Base-by-base conservation (phyloP, 2,329 filamentous ascomycete species). In the Pseudocercospora vitis region DNA sequence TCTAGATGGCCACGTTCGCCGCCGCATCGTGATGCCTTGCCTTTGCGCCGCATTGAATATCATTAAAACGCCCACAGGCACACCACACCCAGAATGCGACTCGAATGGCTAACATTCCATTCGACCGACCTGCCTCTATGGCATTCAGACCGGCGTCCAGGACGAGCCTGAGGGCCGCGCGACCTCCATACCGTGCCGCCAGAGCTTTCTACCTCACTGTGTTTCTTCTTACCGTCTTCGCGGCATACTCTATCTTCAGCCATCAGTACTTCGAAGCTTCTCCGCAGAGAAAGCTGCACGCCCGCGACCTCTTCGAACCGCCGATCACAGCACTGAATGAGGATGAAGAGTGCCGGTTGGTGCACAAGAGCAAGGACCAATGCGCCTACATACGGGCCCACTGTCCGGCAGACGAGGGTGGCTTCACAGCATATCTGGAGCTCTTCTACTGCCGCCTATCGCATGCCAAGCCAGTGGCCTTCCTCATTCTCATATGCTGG, bases 321-420 rank as follows among this genome's bases (percentile, higher is more conserved):
- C 52, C 56, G 26, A 54, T 35, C 32, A 51, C 32, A 11, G 31
- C 44, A 3, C 46, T 33, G 21, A 47, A 42, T 48, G 50, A 52
- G 45, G 68, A 74, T 61, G 73, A 75, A 59, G 69, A 91, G 76
- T 99, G 94, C 69, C 86, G 85, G 55, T 76, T 88, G 28, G 89
- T 99, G 51, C 89, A 94, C 71, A 74, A 81, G 44, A 87, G 85
- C 48, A 67, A 78, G 55, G 88, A 99, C 70, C 84, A 96, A 74
- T 99, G 94, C 76, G 84, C 85, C 62, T 97, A 94, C 72, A 84
- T 97, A 53, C 83, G 79, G 62, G 78, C 80, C 52, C 88, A 96
- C 71, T 99, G 94, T 71, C 78, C 81, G 28, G 90, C 95, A 65
- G 90, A 96, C 69, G 89, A 96, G 73, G 88, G 91, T 50, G 92